Base-by-base conservation (phyloP, 331 rosid species). In the Pyrus hybrid region DNA sequence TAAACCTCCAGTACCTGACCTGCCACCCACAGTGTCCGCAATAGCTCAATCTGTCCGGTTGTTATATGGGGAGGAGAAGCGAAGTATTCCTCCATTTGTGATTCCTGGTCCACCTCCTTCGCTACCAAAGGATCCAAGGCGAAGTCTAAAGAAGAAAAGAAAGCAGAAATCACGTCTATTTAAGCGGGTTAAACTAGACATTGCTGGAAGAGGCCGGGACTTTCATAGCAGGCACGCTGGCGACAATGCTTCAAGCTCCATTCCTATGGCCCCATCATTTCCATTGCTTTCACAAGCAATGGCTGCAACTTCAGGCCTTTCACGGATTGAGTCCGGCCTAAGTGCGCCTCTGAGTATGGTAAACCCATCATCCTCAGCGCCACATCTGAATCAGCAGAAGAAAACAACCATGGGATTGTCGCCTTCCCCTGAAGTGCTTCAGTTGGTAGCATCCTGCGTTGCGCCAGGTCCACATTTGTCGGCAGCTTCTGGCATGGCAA, bases 351-450 rank as follows among this genome's bases (percentile, higher is more conserved):
- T 75, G 25, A 82, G 78, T 81, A 65, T 43, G 76, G 54, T 71
- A 62, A 89, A 79, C 62, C 80, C 83, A 11, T 78, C 90, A n/a
- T 83, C 82, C 72, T 85, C 85, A 4, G 77, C 82, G 18, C 28
- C 75, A 32, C 73, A 62, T 56, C 63, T 69, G 61, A 78, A 82
- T 74, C 86, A 74, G 51, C 88, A 74, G 10, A 91, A 79, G 77
- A 87, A 74, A 81, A 47, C 81, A 13, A 75, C 72, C 85, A 74
- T 78, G 28, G 97, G 90, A 67, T 72, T 89, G 68, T 83, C 99
- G 60, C 97, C 99, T 18, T 94, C 99, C 28, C 97, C 97, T 6
- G 97, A 90, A 85, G 97, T 94, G 76, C 96, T 92, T 53, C 90
- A 94, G 81, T 75, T 92, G 83, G 96, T 95, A 61, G 98, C 97